A percentile compares a stretch with the other conserved stretches of the same genome.
Conservation (phyloP, 192 early-diverging fungal genomes). For the Borealophlyctis nickersoniae region DNA sequence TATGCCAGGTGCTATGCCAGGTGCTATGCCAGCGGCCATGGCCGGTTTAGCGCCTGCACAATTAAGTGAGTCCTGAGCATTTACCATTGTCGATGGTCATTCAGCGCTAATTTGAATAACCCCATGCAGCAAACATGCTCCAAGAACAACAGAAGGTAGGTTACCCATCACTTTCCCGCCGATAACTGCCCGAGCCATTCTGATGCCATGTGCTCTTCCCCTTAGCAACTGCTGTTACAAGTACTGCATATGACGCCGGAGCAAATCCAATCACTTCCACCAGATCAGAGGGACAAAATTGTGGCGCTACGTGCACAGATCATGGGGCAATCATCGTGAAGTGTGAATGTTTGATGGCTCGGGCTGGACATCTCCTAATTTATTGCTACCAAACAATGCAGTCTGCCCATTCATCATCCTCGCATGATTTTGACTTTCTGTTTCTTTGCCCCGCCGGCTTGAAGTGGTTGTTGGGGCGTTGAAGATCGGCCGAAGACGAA, state of each 20-base stretch:
- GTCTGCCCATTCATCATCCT: too few relatives aligned
- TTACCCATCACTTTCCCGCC: neutral
- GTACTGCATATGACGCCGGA: constrained; percentile 77
- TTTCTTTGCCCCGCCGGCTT: neutral
- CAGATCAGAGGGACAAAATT: constrained; percentile 65
- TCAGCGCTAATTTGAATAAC: neutral
- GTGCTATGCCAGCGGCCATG: neutral
- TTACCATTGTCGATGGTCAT: neutral
- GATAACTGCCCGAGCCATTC: neutral
- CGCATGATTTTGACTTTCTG: constrained; percentile 10
- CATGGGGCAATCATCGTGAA: constrained; percentile 10
- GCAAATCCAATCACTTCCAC: constrained; percentile 74
- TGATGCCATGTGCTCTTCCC: constrained; percentile 1
- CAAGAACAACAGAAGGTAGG: constrained; percentile 62
- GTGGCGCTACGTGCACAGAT: constrained; percentile 16
- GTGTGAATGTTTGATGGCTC: too few relatives aligned
- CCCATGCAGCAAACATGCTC: constrained; percentile 14
- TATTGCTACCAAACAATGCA: too few relatives aligned
- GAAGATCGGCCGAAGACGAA: neutral
- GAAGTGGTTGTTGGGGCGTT: neutral
- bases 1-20: neutral
- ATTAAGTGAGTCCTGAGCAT: neutral
- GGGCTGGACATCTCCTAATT: too few relatives aligned
- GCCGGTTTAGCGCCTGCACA: neutral
- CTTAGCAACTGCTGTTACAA: constrained; percentile 65